Base-by-base conservation (phyloP, 768 basidiomycete species). In the Tylopilus felleus region DNA sequence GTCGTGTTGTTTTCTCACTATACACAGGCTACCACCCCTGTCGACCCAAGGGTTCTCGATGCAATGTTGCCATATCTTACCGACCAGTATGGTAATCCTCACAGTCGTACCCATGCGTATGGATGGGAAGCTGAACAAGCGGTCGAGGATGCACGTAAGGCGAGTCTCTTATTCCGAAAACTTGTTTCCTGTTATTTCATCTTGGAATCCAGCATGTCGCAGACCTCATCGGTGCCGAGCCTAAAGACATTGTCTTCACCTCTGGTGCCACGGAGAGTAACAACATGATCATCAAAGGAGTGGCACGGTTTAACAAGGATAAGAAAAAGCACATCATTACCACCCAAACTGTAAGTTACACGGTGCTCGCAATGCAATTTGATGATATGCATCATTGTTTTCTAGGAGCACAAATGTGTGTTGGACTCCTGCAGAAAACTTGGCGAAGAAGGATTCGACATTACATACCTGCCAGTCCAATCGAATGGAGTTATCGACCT, bases 51-150 rank as follows among this genome's bases (percentile, higher is more conserved):
- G 53, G 97, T 98, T 5, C 78, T 98, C 52, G 97, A 98, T 72
- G 86, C 88, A 17, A 99, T 98, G 96, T 77, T 99, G 23, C 97
- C 97, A 0, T 98, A 83, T 72, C 74, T 95, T 60, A 96, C 94
- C 5, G 92, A 98, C 69, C 92, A 93, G 69, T 98, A 88, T 66
- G 97, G 97, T 5, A 99, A 98, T 72, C 96, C 97, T 9, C 97
- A 98, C 69, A 95, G 93, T 69, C 84, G 97, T 52, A 98, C 97
- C 27, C 97, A 99, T 72, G 93, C 97, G 1, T 99, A 98, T 70
- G 97, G 97, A 4, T 99, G 97, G 97, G 97, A 99, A 73, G 93
- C 96, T 7, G 97, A 99, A 65, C 80, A 86, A 65, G 97, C 89
- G 0, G 91, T 97, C 8, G 97, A 98, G 67, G 84, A 87, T 57